These are phyloP conservation scores for Cubamyces sp. DNA, from an alignment of 768 basidiomycete species.

Conservation along the genomic window DNA sequence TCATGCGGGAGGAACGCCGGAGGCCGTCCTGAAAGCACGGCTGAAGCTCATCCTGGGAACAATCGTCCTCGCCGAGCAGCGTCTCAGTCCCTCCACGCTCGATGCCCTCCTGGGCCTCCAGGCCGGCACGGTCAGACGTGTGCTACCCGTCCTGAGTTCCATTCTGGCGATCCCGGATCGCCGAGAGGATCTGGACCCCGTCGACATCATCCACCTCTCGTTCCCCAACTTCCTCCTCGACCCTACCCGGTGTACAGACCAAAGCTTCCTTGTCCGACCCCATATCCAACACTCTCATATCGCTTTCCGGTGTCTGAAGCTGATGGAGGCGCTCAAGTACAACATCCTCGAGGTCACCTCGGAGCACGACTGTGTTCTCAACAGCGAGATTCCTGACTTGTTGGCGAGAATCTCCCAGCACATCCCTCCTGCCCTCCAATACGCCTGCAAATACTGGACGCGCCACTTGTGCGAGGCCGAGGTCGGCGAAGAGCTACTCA, in stretches of 20 bases:
- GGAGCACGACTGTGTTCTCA: background rate
- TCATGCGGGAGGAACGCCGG: background rate
- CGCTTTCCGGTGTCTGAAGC: background rate
- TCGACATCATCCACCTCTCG: constrained; percentile 26
- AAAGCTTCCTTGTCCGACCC: constrained; percentile 9
- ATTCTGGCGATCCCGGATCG: constrained; percentile 16
- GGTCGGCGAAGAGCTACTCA: background rate
- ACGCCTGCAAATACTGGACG: constrained; percentile 25
- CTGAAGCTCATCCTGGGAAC: background rate
- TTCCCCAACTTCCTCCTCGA: constrained; percentile 29
- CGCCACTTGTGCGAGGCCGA: constrained; percentile 18
- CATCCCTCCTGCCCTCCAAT: constrained; percentile 27
- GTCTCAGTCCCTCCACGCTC: background rate
- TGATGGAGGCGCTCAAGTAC: background rate
- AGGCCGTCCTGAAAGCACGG: background rate
- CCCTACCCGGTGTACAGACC: constrained; percentile 17
- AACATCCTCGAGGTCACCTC: constrained; percentile 8
- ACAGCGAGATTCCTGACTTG: constrained; percentile 8
- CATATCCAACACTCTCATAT: constrained; percentile 1
- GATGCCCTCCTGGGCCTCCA: background rate
- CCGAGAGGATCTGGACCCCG: background rate
- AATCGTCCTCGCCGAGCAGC: background rate
- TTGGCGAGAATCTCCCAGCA: background rate
- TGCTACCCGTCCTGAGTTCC: constrained; percentile 21
- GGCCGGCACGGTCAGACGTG: background rate